Conservation (phyloP, 306 rosid species). For the Vigna mungo region DNA sequence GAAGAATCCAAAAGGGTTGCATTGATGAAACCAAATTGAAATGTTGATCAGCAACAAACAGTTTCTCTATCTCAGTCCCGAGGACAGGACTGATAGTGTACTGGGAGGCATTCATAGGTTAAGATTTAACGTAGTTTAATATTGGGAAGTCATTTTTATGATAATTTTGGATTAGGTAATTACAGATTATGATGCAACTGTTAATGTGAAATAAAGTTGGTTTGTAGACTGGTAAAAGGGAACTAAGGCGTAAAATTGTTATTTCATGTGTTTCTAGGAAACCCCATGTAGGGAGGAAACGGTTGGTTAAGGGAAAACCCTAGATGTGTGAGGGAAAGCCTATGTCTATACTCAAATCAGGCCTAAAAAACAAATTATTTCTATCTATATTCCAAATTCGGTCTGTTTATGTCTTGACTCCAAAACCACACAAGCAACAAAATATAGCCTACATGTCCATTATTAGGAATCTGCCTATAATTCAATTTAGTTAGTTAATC, state of each 20-base stretch:
- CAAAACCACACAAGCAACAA: conserved; percentile 26
- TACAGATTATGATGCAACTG: not conserved
- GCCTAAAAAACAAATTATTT: not conserved
- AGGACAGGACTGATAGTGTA: not conserved
- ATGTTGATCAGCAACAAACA: not conserved
- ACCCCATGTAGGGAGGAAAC: not conserved
- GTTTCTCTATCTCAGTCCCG: not conserved
- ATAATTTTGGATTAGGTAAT: not conserved
- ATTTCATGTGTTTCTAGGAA: not conserved
- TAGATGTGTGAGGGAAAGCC: not conserved
- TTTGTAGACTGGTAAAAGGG: not conserved
- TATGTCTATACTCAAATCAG: not conserved
- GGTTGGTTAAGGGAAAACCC: not conserved
- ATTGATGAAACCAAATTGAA: conserved; percentile 8
- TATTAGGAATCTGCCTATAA: conserved; percentile 6
- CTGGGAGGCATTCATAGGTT: not conserved
- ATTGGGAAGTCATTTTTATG: not conserved
- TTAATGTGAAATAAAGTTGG: not conserved
- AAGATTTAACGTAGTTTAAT: not conserved
- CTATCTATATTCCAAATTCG: not conserved
- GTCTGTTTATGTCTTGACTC: not conserved
- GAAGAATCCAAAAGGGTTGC: not conserved
- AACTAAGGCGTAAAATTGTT: not conserved
- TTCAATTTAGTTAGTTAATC: conserved; percentile 24
- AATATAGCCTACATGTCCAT: conserved; percentile 24